Evolutionary conservation across 805 yeast genomes (phyloP).

Genomic region (Wickerhamomyces chambardii): DNA sequence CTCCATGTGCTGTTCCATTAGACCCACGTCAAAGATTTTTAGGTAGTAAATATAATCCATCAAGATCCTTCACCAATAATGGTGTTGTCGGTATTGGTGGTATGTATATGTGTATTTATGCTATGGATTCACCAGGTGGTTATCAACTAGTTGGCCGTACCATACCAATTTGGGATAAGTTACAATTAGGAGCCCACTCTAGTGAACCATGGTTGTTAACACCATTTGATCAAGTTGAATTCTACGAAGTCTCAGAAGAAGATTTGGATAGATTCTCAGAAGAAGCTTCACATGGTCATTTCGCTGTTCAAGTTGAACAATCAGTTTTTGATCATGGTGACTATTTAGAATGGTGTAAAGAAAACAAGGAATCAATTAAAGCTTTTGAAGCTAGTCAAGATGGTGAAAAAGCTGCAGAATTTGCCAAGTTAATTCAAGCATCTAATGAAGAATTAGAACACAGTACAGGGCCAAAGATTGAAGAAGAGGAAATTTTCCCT

Average conservation of each 20-base stretch:
- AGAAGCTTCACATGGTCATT: constrained; percentile 75
- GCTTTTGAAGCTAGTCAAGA: constrained; percentile 57
- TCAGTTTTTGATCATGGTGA: constrained; percentile 75
- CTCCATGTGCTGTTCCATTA: constrained; percentile 97
- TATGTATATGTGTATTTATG: constrained; percentile 97
- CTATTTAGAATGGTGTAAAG: constrained; percentile 72
- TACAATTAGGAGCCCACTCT: constrained; percentile 62
- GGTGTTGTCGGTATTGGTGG: constrained; percentile 99
- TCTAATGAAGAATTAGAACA: constrained; percentile 67
- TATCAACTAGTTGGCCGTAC: constrained; percentile 96
- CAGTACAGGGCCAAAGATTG: constrained; percentile 35
- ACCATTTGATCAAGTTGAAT: constrained; percentile 92
- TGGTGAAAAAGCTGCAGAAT: constrained; percentile 80
- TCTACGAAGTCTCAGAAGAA: constrained; percentile 83
- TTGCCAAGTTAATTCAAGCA: constrained; percentile 72
- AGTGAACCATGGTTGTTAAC: constrained; percentile 80
- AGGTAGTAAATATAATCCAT: constrained; percentile 94
- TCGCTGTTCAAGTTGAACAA: constrained; percentile 64
- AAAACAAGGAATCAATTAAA: constrained; percentile 63
- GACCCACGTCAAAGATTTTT: constrained; percentile 92
- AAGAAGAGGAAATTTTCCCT: constrained; percentile 47
- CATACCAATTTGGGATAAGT: constrained; percentile 95
- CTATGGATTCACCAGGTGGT: constrained; percentile 96
- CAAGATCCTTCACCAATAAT: constrained; percentile 91
- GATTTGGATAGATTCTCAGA: constrained; percentile 67